Evolutionary conservation across 2,329 filamentous ascomycete species (phyloP).

Genomic region (Botrytis deweyae): DNA sequence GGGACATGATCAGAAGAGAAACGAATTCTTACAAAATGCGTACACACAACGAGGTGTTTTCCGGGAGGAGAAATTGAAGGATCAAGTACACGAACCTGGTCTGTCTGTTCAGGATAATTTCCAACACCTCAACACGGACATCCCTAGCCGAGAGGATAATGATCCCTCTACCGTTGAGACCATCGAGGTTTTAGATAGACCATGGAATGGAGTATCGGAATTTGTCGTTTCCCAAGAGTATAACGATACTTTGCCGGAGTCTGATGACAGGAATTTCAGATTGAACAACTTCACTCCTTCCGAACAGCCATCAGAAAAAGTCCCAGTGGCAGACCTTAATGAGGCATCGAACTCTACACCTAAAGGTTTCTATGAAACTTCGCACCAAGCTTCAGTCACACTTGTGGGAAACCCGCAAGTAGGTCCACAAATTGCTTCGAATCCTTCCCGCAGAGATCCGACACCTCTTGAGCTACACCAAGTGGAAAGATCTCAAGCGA

Average conservation of each 20-base stretch:
- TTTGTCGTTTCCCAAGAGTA: neutral
- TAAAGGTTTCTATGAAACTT: neutral
- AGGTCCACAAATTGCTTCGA: no score
- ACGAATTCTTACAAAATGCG: neutral
- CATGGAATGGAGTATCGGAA: neutral
- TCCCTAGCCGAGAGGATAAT: neutral
- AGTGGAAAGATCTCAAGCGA: neutral
- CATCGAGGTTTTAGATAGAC: neutral
- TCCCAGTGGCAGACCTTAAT: neutral
- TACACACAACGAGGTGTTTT: neutral
- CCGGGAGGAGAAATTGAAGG: neutral
- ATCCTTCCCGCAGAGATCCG: neutral
- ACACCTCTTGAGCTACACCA: neutral
- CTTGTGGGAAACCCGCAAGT: neutral
- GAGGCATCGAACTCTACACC: neutral
- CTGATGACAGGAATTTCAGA: neutral
- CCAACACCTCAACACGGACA: neutral
- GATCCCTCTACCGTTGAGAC: neutral
- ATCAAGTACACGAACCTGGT: neutral
- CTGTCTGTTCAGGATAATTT: neutral
- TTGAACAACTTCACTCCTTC: neutral
- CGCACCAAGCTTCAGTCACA: no score
- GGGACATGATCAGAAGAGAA: neutral
- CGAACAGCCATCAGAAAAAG: neutral
- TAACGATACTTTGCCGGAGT: neutral